A percentile compares a stretch with the other conserved stretches of the same genome.
Evolutionary conservation across 768 basidiomycete genomes (phyloP).

Genomic region (Amanita pseudoporphyria): DNA sequence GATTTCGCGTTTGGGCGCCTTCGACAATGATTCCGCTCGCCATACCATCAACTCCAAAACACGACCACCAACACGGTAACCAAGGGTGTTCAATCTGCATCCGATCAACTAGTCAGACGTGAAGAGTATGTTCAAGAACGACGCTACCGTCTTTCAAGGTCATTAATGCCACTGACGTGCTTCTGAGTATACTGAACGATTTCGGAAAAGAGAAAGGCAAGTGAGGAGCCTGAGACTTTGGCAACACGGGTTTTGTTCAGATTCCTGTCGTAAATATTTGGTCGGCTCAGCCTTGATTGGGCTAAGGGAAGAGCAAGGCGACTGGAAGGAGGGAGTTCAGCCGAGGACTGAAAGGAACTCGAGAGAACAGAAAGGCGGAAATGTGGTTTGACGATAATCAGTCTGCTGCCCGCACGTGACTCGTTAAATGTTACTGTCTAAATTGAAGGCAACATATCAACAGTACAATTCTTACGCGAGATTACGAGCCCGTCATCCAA

Average conservation of each 20-base stretch:
- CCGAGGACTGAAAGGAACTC: constrained; percentile 42
- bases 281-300: constrained; percentile 43
- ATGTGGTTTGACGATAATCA: constrained; percentile 18
- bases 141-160: constrained; percentile 82
- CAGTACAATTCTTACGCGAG: too few species aligned
- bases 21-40: constrained; percentile 68
- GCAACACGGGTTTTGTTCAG: constrained; percentile 79
- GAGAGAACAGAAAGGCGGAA: constrained; percentile 64
- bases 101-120: not conserved
- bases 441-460: not conserved
- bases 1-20: constrained; percentile 86
- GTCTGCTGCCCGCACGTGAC: not conserved
- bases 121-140: not conserved
- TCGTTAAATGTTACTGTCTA: too few species aligned
- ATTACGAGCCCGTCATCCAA: constrained; percentile 46
- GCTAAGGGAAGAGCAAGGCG: constrained; percentile 63
- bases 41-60: constrained; percentile 81
- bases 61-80: constrained; percentile 84
- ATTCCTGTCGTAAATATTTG: constrained; percentile 82
- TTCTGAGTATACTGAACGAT: constrained; percentile 95
- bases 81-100: constrained; percentile 80
- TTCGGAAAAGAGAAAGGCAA: constrained; percentile 89
- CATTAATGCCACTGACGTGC: constrained; percentile 88
- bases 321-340: constrained; percentile 46
- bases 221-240: constrained; percentile 79